Evolutionary conservation across 2,329 filamentous ascomycete species (phyloP), one percentile per base, ranked within the genome.

Genomic region (Exophiala sideris): DNA sequence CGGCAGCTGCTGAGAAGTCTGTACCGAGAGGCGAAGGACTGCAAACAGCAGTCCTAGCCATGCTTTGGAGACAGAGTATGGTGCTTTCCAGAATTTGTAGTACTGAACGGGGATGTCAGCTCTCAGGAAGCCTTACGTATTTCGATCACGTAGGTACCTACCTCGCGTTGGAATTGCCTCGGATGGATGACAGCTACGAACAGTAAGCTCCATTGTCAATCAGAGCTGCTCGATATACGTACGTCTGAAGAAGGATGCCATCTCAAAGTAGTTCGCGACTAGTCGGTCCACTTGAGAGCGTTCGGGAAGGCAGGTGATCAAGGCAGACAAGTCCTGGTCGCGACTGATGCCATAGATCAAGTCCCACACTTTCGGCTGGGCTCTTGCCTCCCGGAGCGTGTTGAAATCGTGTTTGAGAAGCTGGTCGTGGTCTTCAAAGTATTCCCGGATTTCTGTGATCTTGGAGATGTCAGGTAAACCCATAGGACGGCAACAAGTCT

Each of bases 31-130:
- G 11, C 29, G 41, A 29, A 44, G 41, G 20, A 44, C 29, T n/a
- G 41, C 11, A n/a, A 44, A 44, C 21, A 44, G 41, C 21, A 44
- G 41, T 12, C 41, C 41, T 29, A 44, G 41, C 41, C 41, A 44
- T 10, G 41, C 7, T 32, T 24, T 29, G 3, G 41, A 44, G 21
- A 44, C 41, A 20, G 41, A 20, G n/a, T 20, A n/a, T 11, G 41
- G 41, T 12, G 21, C 14, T 24, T 44, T 24, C 41, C 41, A 44
- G 41, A 44, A 44, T 29, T 44, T 24, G 21, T 29, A 14, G 41
- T 44, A 44, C 41, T 44, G 41, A 44, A 12, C 6, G 10, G 29
- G n/a, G 14, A 24, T 14, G 40, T 42, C 40, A 42, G 40, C 20
- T n/a, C 12, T 21, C n/a, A 7, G 20, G n/a, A n/a, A 9, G n/a